phyloP scores from a whole-genome alignment of 208 protist species.

The Leishmania major region DNA sequence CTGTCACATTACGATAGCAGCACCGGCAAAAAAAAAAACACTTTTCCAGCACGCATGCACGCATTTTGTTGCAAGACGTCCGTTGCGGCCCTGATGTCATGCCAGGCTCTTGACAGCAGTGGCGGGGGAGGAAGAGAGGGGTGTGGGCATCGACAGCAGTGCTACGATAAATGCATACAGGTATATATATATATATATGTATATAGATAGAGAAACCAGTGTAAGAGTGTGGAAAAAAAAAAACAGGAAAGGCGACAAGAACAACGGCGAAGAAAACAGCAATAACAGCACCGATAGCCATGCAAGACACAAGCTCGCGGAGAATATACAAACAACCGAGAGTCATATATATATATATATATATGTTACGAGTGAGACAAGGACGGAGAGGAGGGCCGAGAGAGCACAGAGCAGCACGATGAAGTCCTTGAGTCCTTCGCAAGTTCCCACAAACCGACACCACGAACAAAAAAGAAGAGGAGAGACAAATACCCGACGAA shows the following conservation, averaged over 20 bases:
- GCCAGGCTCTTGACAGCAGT: neutral
- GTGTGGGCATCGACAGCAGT: neutral
- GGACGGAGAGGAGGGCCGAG: neutral
- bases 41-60: neutral
- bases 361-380: neutral
- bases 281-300: neutral
- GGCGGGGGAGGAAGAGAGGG: no score
- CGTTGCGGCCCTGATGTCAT: neutral
- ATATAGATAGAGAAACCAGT: neutral
- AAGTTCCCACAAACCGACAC: neutral
- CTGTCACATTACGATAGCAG: neutral
- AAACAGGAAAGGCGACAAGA: neutral
- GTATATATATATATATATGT: neutral
- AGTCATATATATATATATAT: neutral
- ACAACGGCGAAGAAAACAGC: neutral
- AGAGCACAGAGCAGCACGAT: neutral
- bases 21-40: neutral
- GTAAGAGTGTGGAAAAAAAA: neutral
- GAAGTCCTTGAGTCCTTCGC: neutral
- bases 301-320: neutral
- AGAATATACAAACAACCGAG: neutral
- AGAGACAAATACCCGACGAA: neutral
- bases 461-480: neutral
- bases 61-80: neutral
- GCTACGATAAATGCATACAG: neutral